phyloP scores from a whole-genome alignment of 1,139 yeast species.

The Candida dubliniensis region DNA sequence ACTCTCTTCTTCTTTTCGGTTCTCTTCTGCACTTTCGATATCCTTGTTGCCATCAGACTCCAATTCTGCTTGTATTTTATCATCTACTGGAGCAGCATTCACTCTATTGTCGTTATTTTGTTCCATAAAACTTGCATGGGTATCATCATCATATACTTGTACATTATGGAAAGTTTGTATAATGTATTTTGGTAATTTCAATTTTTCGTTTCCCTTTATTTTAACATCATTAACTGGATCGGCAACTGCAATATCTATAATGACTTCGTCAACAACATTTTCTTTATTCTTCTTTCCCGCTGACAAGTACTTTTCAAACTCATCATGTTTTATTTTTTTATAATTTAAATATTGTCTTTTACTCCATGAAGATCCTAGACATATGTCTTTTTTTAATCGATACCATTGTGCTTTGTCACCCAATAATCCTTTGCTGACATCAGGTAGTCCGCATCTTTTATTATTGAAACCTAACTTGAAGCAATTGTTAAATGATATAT shows the following conservation, averaged over 20 bases:
- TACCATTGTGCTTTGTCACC: conserved; percentile 37
- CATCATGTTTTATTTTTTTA: conserved; percentile 26
- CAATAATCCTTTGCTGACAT: conserved; percentile 24
- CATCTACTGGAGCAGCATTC: conserved; percentile 16
- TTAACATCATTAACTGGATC: conserved; percentile 26
- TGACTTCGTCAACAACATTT: conserved; percentile 23
- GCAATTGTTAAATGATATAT: conserved; percentile 36
- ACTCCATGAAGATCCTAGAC: conserved; percentile 35
- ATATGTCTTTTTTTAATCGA: conserved; percentile 39
- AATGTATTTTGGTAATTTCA: conserved; percentile 29
- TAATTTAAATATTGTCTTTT: conserved; percentile 32
- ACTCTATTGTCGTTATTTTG: conserved; percentile 11
- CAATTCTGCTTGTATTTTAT: conserved; percentile 19
- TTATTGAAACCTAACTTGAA: conserved; percentile 23
- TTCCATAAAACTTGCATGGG: conserved; percentile 21
- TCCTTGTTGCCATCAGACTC: conserved; percentile 13
- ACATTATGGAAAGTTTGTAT: conserved; percentile 29
- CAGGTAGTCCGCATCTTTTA: conserved; percentile 36
- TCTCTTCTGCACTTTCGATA: conserved; percentile 20
- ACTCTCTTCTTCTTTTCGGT: conserved; percentile 16
- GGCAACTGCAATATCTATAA: conserved; percentile 41
- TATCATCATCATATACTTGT: conserved; percentile 31
- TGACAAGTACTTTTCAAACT: conserved; percentile 7
- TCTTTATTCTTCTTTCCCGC: conserved; percentile 2
- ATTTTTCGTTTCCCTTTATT: conserved; percentile 34